Conservation (phyloP, 306 rosid genomes). For the Myrica gale region DNA sequence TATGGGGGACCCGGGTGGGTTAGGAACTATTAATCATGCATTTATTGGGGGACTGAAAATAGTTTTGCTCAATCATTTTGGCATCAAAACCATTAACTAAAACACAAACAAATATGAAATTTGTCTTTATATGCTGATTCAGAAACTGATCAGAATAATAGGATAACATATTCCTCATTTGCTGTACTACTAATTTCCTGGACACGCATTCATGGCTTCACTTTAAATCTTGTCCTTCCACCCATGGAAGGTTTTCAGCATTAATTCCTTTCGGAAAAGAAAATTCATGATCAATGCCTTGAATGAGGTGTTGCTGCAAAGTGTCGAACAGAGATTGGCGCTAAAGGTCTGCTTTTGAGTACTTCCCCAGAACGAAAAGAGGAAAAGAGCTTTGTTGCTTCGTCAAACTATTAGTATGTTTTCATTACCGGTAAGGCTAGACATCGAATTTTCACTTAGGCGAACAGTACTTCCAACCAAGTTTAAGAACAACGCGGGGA, state of each 20-base stretch:
- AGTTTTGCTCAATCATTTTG: conserved; percentile 25
- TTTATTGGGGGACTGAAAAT: conserved; percentile 1
- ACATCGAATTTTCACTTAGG: background rate
- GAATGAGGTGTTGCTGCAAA: background rate
- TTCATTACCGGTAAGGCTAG: too few species aligned
- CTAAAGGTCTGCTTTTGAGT: background rate
- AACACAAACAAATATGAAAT: background rate
- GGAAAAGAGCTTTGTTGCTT: background rate
- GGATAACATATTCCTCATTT: background rate
- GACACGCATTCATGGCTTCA: background rate
- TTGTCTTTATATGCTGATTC: background rate
- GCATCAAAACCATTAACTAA: background rate
- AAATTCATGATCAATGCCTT: background rate
- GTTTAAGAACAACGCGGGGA: background rate
- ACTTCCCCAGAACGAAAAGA: background rate
- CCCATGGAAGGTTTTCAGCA: background rate
- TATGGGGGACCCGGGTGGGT: background rate
- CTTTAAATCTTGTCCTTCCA: background rate
- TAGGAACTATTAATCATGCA: background rate
- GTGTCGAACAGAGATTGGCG: background rate
- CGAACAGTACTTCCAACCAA: background rate
- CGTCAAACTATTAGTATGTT: too few species aligned
- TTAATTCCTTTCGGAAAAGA: background rate
- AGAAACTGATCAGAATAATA: background rate
- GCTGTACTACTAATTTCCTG: background rate